Conservation (phyloP, 441 rosid species). For the Macaranga tanarius region DNA sequence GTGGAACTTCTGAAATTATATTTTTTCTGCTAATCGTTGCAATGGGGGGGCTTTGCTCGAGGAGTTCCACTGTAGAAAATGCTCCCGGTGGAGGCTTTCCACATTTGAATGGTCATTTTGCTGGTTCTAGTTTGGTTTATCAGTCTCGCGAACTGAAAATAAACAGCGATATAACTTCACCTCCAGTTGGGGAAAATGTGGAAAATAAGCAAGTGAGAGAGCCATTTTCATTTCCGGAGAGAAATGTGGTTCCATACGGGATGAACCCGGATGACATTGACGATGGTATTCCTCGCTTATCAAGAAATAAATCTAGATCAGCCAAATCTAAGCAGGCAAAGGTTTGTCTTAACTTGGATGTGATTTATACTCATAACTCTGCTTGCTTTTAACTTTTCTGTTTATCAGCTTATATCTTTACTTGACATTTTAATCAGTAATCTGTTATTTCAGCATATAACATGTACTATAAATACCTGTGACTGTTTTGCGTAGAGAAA, state of each 20-base stretch:
- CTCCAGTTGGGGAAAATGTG: slow-evolving; percentile 45
- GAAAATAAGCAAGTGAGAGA: slow-evolving; percentile 48
- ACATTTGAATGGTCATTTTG: slow-evolving; percentile 56
- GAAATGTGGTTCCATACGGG: slow-evolving; percentile 37
- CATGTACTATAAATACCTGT: neutral
- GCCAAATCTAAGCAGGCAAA: slow-evolving; percentile 77
- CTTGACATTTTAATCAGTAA: neutral
- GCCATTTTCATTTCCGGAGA: slow-evolving; percentile 54
- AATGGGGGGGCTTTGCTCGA: slow-evolving; percentile 99
- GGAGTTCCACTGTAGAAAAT: slow-evolving; percentile 88
- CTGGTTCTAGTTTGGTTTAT: slow-evolving; percentile 39
- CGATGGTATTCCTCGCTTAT: slow-evolving; percentile 76
- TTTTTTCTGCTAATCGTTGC: slow-evolving; percentile 25
- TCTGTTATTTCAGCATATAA: slow-evolving; percentile 3
- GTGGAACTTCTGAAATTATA: slow-evolving; percentile 25
- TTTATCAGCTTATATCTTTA: slow-evolving; percentile 3
- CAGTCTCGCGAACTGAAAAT: slow-evolving; percentile 55
- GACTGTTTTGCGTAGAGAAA: neutral
- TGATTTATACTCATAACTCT: neutral
- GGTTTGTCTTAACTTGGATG: slow-evolving; percentile 37
- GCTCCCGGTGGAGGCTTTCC: slow-evolving; percentile 87
- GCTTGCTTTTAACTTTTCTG: neutral
- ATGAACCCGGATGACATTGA: slow-evolving; percentile 47
- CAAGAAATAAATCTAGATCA: slow-evolving; percentile 76
- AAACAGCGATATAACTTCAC: slow-evolving; percentile 35